These are phyloP conservation scores for Craspedostauros australis DNA, from an alignment of 108 stramenopile genomes.

Conservation along the genomic window DNA sequence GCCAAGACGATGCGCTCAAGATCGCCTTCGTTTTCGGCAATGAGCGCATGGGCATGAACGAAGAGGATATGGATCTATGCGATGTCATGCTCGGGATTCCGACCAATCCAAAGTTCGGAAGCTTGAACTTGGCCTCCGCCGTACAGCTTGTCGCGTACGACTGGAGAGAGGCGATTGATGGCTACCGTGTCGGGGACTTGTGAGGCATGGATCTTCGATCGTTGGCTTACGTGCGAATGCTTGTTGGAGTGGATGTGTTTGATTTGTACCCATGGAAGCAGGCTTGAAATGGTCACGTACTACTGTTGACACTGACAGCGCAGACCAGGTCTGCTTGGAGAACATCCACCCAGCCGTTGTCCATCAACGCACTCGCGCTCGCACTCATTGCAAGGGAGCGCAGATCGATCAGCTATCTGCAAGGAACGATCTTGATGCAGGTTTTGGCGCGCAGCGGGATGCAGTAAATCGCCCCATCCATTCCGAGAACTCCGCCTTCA, in stretches of 20 bases:
- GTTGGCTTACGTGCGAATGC: no score
- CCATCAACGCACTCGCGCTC: no score
- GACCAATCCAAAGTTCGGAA: slow-evolving; percentile 56
- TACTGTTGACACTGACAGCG: no score
- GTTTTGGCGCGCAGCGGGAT: slow-evolving; percentile 52
- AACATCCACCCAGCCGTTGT: no score
- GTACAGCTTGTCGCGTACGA: slow-evolving; percentile 69
- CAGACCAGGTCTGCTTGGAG: no score
- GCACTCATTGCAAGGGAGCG: no score
- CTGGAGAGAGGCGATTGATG: slow-evolving; percentile 51
- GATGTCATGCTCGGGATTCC: slow-evolving; percentile 60
- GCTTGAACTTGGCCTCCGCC: slow-evolving; percentile 59
- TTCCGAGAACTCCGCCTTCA: slow-evolving; percentile 65
- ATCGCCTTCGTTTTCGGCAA: slow-evolving; percentile 60
- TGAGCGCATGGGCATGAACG: slow-evolving; percentile 47
- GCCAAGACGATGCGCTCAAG: not conserved
- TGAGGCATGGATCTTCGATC: no score
- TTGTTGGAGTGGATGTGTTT: no score
- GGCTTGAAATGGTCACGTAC: no score
- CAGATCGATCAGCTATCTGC: no score
- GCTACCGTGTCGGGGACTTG: no score
- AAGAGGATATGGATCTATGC: slow-evolving; percentile 38
- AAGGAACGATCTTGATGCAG: slow-evolving; percentile 49
- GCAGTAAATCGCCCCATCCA: slow-evolving; percentile 57
- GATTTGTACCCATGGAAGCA: no score